Percentiles rank a stretch among this genome's conserved stretches.
Evolutionary conservation across 495 filamentous ascomycete species (phyloP).

Genomic region (Xylaria intraflava): DNA sequence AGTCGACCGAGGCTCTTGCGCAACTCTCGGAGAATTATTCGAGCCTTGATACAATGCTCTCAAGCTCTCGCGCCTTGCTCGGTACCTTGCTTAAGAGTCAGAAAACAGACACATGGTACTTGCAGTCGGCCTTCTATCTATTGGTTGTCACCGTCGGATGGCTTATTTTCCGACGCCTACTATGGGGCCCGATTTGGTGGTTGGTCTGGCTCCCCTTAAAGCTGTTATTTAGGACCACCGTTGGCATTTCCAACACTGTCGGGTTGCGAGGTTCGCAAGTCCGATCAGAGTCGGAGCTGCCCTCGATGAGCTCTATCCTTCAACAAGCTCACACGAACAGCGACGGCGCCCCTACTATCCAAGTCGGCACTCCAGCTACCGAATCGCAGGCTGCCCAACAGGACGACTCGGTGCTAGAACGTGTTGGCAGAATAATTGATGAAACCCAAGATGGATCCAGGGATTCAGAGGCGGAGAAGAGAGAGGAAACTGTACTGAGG

Average conservation of each 20-base stretch:
- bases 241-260: conserved; percentile 36
- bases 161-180: conserved; percentile 73
- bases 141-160: conserved; percentile 69
- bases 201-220: conserved; percentile 73
- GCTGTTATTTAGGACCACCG: conserved; percentile 43
- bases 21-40: conserved; percentile 74
- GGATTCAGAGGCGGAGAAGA: conserved; percentile 15
- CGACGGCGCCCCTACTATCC: conserved; percentile 42
- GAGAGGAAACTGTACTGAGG: conserved; percentile 38
- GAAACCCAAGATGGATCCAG: conserved; percentile 15
- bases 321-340: conserved; percentile 35
- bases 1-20: conserved; percentile 70
- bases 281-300: conserved; percentile 25
- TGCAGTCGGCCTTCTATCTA: conserved; percentile 79
- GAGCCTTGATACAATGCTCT: conserved; percentile 67
- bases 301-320: conserved; percentile 10
- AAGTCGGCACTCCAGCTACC: conserved; percentile 19
- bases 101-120: conserved; percentile 96
- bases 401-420: conserved; percentile 37
- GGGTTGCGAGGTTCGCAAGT: conserved; percentile 31
- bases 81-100: conserved; percentile 73
- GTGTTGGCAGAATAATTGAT: conserved; percentile 47
- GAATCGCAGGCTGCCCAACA: conserved; percentile 13
- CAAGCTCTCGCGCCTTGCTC: conserved; percentile 65
- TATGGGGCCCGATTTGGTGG: conserved; percentile 91